A percentile compares a stretch with the other conserved stretches of the same genome.
Evolutionary conservation across 208 protist genomes (phyloP).

Genomic region (Strigomonas culicis): DNA sequence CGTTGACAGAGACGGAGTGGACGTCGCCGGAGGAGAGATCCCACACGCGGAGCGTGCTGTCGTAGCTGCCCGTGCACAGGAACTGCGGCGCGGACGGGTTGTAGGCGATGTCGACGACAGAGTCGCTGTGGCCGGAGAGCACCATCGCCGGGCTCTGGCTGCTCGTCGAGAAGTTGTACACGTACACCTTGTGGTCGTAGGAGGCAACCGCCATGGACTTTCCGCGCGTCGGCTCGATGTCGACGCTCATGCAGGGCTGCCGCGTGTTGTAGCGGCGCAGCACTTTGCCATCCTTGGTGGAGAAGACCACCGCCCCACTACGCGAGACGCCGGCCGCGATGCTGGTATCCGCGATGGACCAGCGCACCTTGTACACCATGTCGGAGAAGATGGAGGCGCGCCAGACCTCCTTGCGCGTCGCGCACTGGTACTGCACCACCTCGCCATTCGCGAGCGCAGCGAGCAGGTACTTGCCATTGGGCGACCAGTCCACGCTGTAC

Average conservation of each 20-base stretch:
- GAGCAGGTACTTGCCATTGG: constrained; percentile 74
- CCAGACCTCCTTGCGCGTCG: constrained; percentile 62
- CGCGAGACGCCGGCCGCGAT: constrained; percentile 53
- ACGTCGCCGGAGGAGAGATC: constrained; percentile 58
- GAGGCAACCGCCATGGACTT: constrained; percentile 79
- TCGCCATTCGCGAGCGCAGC: constrained; percentile 73
- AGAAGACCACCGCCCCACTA: constrained; percentile 52
- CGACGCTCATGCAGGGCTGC: constrained; percentile 46
- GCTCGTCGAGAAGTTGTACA: constrained; percentile 66
- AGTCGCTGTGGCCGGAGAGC: constrained; percentile 74
- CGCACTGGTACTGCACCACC: constrained; percentile 67
- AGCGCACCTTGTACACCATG: constrained; percentile 44
- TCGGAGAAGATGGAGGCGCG: constrained; percentile 43
- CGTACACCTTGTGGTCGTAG: constrained; percentile 73
- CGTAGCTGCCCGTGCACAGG: constrained; percentile 82
- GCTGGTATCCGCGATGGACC: constrained; percentile 46
- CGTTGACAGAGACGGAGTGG: constrained; percentile 63
- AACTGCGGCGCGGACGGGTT: constrained; percentile 68
- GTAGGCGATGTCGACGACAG: constrained; percentile 73
- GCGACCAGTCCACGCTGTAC: constrained; percentile 73
- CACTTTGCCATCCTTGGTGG: constrained; percentile 70
- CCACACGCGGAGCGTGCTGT: constrained; percentile 90
- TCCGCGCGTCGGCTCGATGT: constrained; percentile 63
- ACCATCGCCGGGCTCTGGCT: constrained; percentile 37
- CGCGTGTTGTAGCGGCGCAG: constrained; percentile 57